Evolutionary conservation across 176 grass and related monocot genomes (phyloP).

Genomic region (Carex myosuroides): DNA sequence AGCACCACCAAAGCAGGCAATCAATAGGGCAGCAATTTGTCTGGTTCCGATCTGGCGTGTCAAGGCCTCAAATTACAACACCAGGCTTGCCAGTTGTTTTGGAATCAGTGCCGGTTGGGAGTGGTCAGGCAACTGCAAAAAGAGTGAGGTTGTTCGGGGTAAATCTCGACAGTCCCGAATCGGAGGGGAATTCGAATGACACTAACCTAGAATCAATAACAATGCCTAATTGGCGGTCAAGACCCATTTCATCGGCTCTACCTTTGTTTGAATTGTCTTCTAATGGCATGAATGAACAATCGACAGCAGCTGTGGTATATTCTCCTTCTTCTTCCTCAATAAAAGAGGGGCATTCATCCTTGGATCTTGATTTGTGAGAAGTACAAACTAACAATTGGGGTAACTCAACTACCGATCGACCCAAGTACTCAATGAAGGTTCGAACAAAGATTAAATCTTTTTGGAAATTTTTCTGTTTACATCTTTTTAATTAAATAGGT

Average conservation of each 20-base stretch:
- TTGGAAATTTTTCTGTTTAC: conserved; percentile 25
- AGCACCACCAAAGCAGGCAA: conserved; percentile 57
- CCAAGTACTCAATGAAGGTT: conserved; percentile 50
- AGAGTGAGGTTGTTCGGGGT: conserved; percentile 90
- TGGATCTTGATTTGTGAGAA: conserved; percentile 97
- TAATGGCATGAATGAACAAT: conserved; percentile 11
- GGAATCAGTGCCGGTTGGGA: conserved; percentile 50
- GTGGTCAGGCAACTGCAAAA: conserved; percentile 44
- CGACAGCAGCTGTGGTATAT: conserved; percentile 32
- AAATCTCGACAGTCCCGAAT: conserved; percentile 62
- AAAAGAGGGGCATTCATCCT: conserved; percentile 52
- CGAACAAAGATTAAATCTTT: conserved; percentile 36
- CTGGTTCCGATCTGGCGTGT: conserved; percentile 36
- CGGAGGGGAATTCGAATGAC: conserved; percentile 24
- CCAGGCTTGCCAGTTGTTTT: conserved; percentile 43
- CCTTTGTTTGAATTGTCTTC: conserved; percentile 41
- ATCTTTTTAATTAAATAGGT: conserved; percentile 37
- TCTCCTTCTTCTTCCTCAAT: conserved; percentile 61
- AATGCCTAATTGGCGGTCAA: conserved; percentile 43
- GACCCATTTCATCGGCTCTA: conserved; percentile 20
- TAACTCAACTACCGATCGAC: background rate
- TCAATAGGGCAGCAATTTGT: conserved; percentile 32
- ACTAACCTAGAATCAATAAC: conserved; percentile 30
- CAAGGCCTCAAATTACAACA: conserved; percentile 32
- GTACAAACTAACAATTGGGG: background rate